These are phyloP conservation scores for Coprinellus aureogranulatus DNA, from an alignment of 768 basidiomycete genomes.

Conservation along the genomic window DNA sequence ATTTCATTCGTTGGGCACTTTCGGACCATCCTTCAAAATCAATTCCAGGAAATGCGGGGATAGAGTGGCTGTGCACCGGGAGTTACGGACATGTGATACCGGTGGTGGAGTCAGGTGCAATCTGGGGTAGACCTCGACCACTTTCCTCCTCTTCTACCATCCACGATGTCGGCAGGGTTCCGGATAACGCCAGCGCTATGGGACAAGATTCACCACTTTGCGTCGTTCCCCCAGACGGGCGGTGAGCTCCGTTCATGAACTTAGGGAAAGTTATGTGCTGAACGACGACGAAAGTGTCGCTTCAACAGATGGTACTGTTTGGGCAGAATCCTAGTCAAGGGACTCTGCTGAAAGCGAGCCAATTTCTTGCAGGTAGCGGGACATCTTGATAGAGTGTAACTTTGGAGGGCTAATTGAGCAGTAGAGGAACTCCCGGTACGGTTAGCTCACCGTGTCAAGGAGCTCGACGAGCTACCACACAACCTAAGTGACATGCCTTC, in stretches of 20 bases:
- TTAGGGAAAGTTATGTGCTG: slow-evolving; percentile 37
- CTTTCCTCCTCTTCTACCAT: neutral
- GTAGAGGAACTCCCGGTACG: slow-evolving; percentile 94
- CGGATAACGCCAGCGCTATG: slow-evolving; percentile 76
- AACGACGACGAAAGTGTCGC: slow-evolving; percentile 57
- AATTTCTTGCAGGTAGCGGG: slow-evolving; percentile 72
- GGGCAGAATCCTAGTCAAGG: slow-evolving; percentile 96
- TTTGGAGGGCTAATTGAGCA: slow-evolving; percentile 1
- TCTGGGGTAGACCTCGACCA: neutral
- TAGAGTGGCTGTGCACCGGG: neutral
- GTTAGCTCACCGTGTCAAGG: slow-evolving; percentile 92
- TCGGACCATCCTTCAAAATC: slow-evolving; percentile 13
- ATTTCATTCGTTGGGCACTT: neutral
- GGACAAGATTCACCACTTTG: slow-evolving; percentile 90
- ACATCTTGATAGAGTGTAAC: neutral
- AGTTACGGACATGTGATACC: slow-evolving; percentile 11
- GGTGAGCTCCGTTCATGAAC: slow-evolving; percentile 43
- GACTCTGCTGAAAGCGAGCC: slow-evolving; percentile 86
- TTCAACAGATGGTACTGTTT: slow-evolving; percentile 97
- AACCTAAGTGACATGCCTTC: slow-evolving; percentile 87
- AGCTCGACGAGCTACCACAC: slow-evolving; percentile 92
- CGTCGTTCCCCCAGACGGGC: slow-evolving; percentile 90
- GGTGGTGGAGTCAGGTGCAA: neutral
- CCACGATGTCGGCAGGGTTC: slow-evolving; percentile 56
- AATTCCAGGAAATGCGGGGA: neutral